Evolutionary conservation across 164 flowering plant genomes (phyloP), one percentile per base, ranked within the genome.

Genomic region (Saururus chinensis): DNA sequence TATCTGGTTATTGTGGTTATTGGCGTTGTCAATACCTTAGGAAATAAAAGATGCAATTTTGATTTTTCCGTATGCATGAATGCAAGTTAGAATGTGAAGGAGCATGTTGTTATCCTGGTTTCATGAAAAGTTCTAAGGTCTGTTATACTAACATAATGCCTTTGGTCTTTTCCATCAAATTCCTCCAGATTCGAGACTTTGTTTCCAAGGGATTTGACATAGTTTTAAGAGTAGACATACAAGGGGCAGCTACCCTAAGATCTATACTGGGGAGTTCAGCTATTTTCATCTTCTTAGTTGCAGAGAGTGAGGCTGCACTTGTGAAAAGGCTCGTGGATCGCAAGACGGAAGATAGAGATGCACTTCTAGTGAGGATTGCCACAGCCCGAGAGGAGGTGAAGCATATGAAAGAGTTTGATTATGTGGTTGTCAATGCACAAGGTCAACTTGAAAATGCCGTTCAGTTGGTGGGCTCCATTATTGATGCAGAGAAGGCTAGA

Each of bases 401-500:
- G 70, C 89, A 79, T 70, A 53, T 84, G 14, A 82, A 58, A 71
- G 71, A 74, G 17, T 93, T 93, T 66, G 97, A 93, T 68, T 93
- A 89, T 74, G 97, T 86, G 22, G 96, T 93, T 57, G 96, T 88
- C 40, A 93, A 93, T 77, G 82, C 78, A 0, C 79, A 86, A 52
- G 97, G 95, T 61, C 76, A 80, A 77, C 76, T 93, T 51, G 93
- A 89, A 35, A 66, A 52, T 24, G 82, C 96, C 0, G 96, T 85
- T 23, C 76, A 70, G 68, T 51, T 79, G 63, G 76, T 93, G 30
- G 97, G 75, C 60, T 82, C 95, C 4, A 85, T 92, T 23, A 84
- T 89, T 64, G 90, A 87, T 74, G 95, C 95, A 0, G 96, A 92
- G 84, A 89, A 87, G 65, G 95, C 96, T 40, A 89, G 73, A 73